Base-by-base conservation (phyloP, 345 rosid genomes). In the Rubroshorea leprosula region DNA sequence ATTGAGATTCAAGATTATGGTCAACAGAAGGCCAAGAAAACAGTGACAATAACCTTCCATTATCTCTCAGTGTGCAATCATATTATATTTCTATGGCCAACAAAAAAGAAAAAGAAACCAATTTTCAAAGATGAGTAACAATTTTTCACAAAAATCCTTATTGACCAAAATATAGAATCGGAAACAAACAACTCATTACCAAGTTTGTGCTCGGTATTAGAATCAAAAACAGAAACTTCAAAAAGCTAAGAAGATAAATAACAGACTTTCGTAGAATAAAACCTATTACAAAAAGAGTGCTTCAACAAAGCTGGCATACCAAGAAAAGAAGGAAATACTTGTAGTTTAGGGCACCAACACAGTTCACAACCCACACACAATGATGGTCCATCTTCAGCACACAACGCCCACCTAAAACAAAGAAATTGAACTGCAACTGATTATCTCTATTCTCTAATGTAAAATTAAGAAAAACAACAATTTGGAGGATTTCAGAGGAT, bases 351-450 rank as follows among this genome's bases (percentile, higher is more conserved):
- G 95, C 99, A 24, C 99, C 99, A 29, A 93, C 99, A 61, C 99
- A 93, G 68, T 85, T 89, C 48, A 93, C 99, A 79, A 93, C 99
- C 99, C 99, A 93, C 22, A 93, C 92, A 74, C 99, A 93, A 76
- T 93, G 99, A 64, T 87, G 97, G 51, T 93, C 96, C 99, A 93
- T 93, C 78, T 89, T 93, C 52, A 93, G 82, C 41, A 87, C 82
- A 66, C 99, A 93, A 57, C 90, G 73, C 41, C 90, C 96, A 70
- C 99, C 99, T 93, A 80, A 61, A 62, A 69, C 16, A 62, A 46
- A 12, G n/a, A 58, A 71, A 76, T 49, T 62, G 51, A 20, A 5
- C 29, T 45, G n/a, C n/a, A 57, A 66, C 47, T 58, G 45, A 51
- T 60, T 43, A 54, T 61, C 52, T 23, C 53, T 20, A 51, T 8